These are phyloP conservation scores for Colletotrichum sublineola DNA, from an alignment of 2,329 filamentous ascomycete species.

Conservation along the genomic window DNA sequence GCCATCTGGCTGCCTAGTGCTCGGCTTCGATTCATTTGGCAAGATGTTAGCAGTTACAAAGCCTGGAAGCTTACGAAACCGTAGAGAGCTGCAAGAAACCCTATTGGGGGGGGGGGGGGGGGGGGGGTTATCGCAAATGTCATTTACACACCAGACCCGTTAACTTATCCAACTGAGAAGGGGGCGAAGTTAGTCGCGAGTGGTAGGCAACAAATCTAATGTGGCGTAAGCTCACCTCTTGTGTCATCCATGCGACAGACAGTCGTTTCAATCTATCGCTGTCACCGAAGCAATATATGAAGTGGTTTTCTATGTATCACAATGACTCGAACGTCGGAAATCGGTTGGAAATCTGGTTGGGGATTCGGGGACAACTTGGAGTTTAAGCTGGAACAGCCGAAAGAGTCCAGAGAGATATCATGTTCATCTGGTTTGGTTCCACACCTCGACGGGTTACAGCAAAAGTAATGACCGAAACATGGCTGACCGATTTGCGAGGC, in stretches of 20 bases:
- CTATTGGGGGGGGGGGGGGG: not conserved
- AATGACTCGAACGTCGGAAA: not conserved
- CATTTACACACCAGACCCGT: not conserved
- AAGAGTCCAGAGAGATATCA: not conserved
- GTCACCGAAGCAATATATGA: slow-evolving; percentile 3
- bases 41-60: slow-evolving; percentile 9
- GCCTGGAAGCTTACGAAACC: slow-evolving; percentile 17
- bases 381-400: not conserved
- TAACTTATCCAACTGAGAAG: not conserved
- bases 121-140: not conserved
- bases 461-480: slow-evolving; percentile 13
- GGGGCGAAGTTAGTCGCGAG: slow-evolving; percentile 4
- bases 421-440: not conserved
- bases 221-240: slow-evolving; percentile 28
- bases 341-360: not conserved
- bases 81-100: slow-evolving; percentile 11
- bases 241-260: not conserved
- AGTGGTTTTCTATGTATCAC: not conserved
- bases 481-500: not conserved
- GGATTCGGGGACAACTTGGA: not conserved
- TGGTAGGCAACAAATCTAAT: not conserved
- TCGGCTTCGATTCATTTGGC: slow-evolving; percentile 1
- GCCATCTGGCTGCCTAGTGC: slow-evolving; percentile 15
- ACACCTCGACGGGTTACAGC: slow-evolving; percentile 17
- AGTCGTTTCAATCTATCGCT: not conserved